Conservation (phyloP, 768 basidiomycete species). For the Serendipita vermifera region DNA sequence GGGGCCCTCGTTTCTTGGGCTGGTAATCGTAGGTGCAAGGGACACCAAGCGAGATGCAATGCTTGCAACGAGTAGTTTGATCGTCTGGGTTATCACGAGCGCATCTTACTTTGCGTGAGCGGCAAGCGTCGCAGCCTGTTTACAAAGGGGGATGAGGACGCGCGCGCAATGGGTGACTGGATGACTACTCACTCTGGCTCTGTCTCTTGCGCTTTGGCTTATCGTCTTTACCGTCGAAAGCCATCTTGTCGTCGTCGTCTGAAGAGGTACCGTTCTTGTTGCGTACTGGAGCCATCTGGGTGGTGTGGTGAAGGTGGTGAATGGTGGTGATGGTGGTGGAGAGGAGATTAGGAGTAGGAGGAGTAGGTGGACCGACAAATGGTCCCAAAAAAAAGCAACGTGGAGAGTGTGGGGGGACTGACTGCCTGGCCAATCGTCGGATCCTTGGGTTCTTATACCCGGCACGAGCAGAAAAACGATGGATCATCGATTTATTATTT, state of each 20-base stretch:
- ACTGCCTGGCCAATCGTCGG: too few species aligned
- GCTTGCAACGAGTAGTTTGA: constrained; percentile 69
- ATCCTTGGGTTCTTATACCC: too few species aligned
- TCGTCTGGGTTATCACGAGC: constrained; percentile 69
- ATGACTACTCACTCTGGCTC: constrained; percentile 10
- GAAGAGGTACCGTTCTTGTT: constrained; percentile 6
- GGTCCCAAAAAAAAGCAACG: not conserved
- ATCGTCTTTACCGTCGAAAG: constrained; percentile 2
- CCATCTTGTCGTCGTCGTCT: constrained; percentile 8
- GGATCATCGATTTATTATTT: too few species aligned
- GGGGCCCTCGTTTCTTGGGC: constrained; percentile 87
- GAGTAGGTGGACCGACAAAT: not conserved
- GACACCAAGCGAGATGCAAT: constrained; percentile 69
- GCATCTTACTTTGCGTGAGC: constrained; percentile 77
- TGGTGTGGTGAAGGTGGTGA: not conserved
- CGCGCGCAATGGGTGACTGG: not conserved
- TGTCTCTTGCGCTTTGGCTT: constrained; percentile 14
- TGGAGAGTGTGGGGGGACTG: too few species aligned
- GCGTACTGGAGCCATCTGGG: not conserved
- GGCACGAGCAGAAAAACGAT: too few species aligned
- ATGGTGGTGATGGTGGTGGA: not conserved
- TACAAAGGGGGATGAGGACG: constrained; percentile 1
- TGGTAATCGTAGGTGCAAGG: constrained; percentile 86
- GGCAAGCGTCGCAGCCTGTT: constrained; percentile 72
- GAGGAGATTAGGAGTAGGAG: not conserved